Evolutionary conservation across 257 asterid species (phyloP).

Genomic region (Nicotiana noctiflora): DNA sequence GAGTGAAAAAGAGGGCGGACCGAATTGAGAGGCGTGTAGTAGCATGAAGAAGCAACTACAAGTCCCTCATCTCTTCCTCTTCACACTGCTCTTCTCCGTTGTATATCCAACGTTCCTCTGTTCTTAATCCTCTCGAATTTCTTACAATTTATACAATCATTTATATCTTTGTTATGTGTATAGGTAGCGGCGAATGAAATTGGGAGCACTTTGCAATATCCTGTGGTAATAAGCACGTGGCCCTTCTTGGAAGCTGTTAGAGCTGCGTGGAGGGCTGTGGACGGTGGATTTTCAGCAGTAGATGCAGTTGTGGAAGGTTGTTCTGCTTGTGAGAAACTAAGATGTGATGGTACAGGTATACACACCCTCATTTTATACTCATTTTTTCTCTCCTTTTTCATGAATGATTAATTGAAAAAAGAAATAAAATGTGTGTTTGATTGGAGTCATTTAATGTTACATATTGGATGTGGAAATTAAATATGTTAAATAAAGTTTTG

Average conservation of each 20-base stretch:
- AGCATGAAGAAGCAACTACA: not conserved
- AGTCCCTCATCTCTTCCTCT: constrained; percentile 24
- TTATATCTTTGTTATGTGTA: not conserved
- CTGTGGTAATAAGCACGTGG: constrained; percentile 91
- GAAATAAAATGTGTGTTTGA: not conserved
- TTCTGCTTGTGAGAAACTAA: constrained; percentile 74
- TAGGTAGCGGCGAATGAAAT: constrained; percentile 48
- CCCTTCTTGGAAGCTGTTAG: constrained; percentile 91
- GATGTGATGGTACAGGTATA: constrained; percentile 96
- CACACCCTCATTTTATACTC: not conserved
- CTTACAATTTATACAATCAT: not conserved
- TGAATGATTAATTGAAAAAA: not conserved
- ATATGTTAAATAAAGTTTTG: not conserved
- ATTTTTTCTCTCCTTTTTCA: no score
- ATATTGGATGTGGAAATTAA: not conserved
- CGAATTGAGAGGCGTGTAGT: not conserved
- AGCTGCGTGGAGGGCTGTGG: constrained; percentile 70
- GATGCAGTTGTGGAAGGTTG: constrained; percentile 91
- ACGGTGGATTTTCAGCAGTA: constrained; percentile 58
- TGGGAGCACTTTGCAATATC: constrained; percentile 36
- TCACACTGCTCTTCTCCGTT: constrained; percentile 22
- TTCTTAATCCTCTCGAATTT: not conserved
- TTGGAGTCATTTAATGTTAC: not conserved
- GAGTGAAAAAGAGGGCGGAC: not conserved
- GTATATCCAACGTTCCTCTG: not conserved